Evolutionary conservation across 768 basidiomycete genomes (phyloP).

Genomic region (Podaxis pistillaris): DNA sequence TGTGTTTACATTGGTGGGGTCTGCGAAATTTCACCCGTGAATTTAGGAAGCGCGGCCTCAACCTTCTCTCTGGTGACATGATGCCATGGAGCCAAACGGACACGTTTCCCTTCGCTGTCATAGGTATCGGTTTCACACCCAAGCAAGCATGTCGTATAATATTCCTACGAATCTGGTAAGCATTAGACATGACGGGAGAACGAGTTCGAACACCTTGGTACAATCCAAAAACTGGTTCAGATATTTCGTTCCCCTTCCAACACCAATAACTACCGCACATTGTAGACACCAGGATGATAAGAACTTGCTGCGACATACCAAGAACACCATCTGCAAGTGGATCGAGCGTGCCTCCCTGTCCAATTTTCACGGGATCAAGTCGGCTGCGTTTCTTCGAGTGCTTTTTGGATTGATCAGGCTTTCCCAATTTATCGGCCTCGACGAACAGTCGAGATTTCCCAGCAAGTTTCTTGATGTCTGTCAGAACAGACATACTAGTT

Average conservation of each 20-base stretch:
- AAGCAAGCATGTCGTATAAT: conserved; percentile 84
- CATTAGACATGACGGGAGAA: background rate
- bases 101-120: conserved; percentile 84
- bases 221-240: conserved; percentile 82
- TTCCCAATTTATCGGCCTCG: conserved; percentile 52
- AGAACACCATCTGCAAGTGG: conserved; percentile 95
- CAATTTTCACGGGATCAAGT: conserved; percentile 66
- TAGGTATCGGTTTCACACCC: conserved; percentile 95
- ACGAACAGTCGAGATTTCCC: conserved; percentile 78
- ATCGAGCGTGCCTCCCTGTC: conserved; percentile 94
- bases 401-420: conserved; percentile 36
- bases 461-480: conserved; percentile 81
- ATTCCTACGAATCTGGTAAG: conserved; percentile 58
- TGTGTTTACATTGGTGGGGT: conserved; percentile 82
- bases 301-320: conserved; percentile 45
- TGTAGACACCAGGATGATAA: background rate
- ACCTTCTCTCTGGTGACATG: conserved; percentile 82
- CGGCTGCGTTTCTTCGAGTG: conserved; percentile 40
- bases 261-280: conserved; percentile 68
- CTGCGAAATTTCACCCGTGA: conserved; percentile 87
- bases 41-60: conserved; percentile 64
- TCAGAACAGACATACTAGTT: conserved; percentile 88
- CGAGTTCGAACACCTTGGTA: conserved; percentile 57
- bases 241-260: conserved; percentile 88
- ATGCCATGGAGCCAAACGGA: conserved; percentile 74